phyloP scores from a whole-genome alignment of 2,329 filamentous ascomycete genomes.

The Thermothelomyces thermophilus region DNA sequence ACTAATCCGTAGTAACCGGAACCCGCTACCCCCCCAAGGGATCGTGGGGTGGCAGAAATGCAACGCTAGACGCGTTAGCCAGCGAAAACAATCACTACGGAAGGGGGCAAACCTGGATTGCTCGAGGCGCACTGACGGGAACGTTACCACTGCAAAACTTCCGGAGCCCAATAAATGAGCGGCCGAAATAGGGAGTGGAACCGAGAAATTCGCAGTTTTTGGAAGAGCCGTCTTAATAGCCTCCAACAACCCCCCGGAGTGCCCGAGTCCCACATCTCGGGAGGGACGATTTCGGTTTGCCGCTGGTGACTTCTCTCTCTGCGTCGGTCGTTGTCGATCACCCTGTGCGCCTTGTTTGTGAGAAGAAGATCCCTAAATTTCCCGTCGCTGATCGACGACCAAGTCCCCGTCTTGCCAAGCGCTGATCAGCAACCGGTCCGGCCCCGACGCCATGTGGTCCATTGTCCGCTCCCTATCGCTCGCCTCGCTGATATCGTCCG shows the following conservation, averaged over 20 bases:
- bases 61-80: constrained; percentile 14
- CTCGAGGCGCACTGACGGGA: constrained; percentile 13
- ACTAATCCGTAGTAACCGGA: too few species aligned
- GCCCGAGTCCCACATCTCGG: background rate
- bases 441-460: constrained; percentile 18
- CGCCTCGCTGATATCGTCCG: constrained; percentile 11
- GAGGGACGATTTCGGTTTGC: background rate
- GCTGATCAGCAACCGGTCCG: constrained; percentile 6
- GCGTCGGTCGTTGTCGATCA: constrained; percentile 3
- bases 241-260: too few species aligned
- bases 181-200: background rate
- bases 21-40: constrained; percentile 5
- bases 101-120: constrained; percentile 17
- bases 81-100: constrained; percentile 17
- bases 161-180: constrained; percentile 12
- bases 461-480: constrained; percentile 14
- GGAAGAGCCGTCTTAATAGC: constrained; percentile 8
- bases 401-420: constrained; percentile 1
- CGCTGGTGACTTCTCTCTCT: background rate
- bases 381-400: background rate
- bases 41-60: constrained; percentile 16
- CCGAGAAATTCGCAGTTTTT: background rate
- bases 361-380: constrained; percentile 1
- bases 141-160: constrained; percentile 4
- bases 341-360: background rate